Evolutionary conservation across 495 filamentous ascomycete genomes (phyloP).

Genomic region (Penicillium simplicissimum): DNA sequence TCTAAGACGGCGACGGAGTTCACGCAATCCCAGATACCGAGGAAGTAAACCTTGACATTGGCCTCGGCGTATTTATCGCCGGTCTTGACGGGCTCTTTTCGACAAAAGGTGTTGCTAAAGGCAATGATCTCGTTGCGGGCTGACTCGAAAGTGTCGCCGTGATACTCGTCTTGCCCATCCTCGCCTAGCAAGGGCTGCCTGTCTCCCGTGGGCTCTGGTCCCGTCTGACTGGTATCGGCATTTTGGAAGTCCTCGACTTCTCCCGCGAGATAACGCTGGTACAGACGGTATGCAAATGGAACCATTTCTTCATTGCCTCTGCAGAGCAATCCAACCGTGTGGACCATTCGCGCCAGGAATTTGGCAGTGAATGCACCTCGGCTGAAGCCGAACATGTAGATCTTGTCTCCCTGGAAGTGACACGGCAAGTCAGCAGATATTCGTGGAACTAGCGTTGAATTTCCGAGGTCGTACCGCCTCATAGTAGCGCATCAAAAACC

Average conservation of each 20-base stretch:
- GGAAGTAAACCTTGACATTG: background rate
- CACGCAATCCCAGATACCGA: background rate
- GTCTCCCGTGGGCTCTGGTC: background rate
- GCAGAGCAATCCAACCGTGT: background rate
- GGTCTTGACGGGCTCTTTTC: background rate
- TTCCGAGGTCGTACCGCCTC: background rate
- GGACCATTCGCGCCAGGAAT: background rate
- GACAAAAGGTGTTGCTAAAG: background rate
- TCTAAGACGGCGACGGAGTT: background rate
- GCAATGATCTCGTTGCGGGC: background rate
- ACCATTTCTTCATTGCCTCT: background rate
- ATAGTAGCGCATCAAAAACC: constrained; percentile 80
- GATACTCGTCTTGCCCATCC: background rate
- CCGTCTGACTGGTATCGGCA: background rate
- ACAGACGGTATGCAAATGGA: background rate
- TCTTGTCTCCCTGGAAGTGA: background rate
- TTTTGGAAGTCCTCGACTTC: background rate
- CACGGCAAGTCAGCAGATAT: background rate
- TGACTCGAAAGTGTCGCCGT: background rate
- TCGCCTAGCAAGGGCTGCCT: background rate
- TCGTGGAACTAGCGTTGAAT: background rate
- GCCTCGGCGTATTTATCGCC: background rate
- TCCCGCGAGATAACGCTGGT: background rate
- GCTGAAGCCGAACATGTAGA: background rate
- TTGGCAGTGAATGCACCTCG: background rate